Conservation (phyloP, 2,329 filamentous ascomycete species). For the Camptophora hylomeconis region DNA sequence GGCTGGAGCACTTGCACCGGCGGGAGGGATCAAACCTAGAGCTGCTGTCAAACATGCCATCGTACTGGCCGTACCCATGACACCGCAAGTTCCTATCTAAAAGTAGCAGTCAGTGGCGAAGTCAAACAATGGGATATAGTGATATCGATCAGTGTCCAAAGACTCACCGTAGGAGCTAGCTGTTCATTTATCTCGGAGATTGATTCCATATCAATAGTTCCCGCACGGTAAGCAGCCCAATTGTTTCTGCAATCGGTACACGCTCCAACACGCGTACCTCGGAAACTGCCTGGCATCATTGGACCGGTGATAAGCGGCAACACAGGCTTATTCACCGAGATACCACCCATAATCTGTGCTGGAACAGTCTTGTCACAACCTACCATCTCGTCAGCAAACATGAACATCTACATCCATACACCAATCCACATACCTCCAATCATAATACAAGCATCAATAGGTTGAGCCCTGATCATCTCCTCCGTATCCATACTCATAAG, state of each 20-base stretch:
- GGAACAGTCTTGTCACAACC: conserved; percentile 64
- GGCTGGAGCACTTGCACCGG: conserved; percentile 39
- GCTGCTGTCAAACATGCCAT: conserved; percentile 43
- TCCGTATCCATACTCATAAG: conserved; percentile 71
- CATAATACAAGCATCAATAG: conserved; percentile 53
- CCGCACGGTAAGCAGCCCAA: conserved; percentile 57
- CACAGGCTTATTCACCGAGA: conserved; percentile 61
- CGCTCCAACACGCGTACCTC: conserved; percentile 52
- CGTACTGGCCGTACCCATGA: conserved; percentile 45
- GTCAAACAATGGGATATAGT: conserved; percentile 1
- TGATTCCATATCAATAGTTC: conserved; percentile 56
- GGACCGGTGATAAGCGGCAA: conserved; percentile 58
- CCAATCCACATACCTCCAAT: too few species aligned
- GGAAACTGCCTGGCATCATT: conserved; percentile 57
- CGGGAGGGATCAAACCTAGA: conserved; percentile 39
- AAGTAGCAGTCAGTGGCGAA: conserved; percentile 15
- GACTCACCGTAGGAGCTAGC: conserved; percentile 51
- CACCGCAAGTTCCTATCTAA: conserved; percentile 43
- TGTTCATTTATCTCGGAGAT: conserved; percentile 60
- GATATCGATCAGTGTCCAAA: not conserved
- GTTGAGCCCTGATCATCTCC: conserved; percentile 63
- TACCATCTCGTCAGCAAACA: conserved; percentile 29
- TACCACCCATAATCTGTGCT: conserved; percentile 62
- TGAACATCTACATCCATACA: not conserved
- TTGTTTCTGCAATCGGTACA: conserved; percentile 65